Conservation (phyloP, 2,329 filamentous ascomycete genomes). For the Lecanicillium sp. region DNA sequence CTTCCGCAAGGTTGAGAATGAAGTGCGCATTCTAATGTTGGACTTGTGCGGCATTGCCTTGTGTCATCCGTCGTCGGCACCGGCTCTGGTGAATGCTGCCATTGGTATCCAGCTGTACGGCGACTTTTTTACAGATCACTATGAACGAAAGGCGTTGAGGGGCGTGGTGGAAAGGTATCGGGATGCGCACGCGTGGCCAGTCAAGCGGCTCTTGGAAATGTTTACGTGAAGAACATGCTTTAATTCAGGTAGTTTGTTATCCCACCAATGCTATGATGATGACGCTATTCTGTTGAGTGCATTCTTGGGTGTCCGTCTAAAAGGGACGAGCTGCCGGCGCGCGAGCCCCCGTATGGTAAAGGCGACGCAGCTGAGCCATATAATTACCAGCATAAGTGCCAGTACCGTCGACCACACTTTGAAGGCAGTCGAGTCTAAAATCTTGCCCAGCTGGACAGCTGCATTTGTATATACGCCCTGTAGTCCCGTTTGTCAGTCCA, state of each 20-base stretch:
- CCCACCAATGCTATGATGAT: too few species aligned
- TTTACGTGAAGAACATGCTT: conserved; percentile 17
- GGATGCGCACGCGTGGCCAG: conserved; percentile 32
- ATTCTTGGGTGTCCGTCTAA: background rate
- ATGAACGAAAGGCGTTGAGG: conserved; percentile 27
- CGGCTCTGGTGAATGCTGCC: conserved; percentile 29
- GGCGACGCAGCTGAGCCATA: conserved; percentile 15
- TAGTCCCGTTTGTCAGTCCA: too few species aligned
- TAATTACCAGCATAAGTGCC: conserved; percentile 23
- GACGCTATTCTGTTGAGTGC: too few species aligned
- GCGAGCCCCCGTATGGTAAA: background rate
- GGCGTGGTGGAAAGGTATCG: conserved; percentile 36
- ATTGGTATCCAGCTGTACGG: conserved; percentile 34
- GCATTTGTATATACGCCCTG: conserved; percentile 31
- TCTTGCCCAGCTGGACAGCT: conserved; percentile 26
- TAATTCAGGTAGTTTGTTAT: too few species aligned
- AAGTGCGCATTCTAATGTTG: conserved; percentile 28
- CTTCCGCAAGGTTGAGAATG: conserved; percentile 29
- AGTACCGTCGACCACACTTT: conserved; percentile 28
- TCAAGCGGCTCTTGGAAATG: conserved; percentile 27
- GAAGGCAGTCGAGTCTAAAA: conserved; percentile 30
- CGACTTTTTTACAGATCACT: conserved; percentile 32
- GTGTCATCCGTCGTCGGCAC: conserved; percentile 28
- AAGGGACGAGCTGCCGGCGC: background rate
- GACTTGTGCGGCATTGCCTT: conserved; percentile 32